Base-by-base conservation (phyloP, 257 asterid species). In the Paraleonurus japonicus region DNA sequence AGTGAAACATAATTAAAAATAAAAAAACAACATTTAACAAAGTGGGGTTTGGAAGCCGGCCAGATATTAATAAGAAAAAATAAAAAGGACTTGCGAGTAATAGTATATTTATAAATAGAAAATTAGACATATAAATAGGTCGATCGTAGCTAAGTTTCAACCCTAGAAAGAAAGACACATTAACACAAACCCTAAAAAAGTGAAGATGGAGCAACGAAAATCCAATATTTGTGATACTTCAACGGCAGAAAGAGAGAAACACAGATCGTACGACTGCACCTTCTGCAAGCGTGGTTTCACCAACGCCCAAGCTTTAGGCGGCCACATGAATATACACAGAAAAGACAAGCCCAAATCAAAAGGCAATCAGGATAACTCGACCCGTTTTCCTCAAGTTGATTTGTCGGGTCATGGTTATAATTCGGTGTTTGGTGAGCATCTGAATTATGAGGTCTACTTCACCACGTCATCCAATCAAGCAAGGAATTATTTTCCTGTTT, bases 301-400 rank as follows among this genome's bases (percentile, higher is more conserved):
- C 0, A 90, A 87, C 68, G 96, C 92, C 7, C 95, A 90, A 26
- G 95, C 95, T 6, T 76, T 89, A 37, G 96, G 96, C 6, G 96
- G 96, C 2, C 96, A 89, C 61, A 87, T 89, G 96, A 89, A 90
- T 39, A 87, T 90, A 58, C 95, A 90, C 51, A 79, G 96, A 72
- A 87, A 84, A 78, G 95, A 87, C 5, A 87, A 81, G 65, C 71
- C 87, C 39, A 87, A 82, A 23, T 81, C 73, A 20, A 77, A 85
- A 33, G 80, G 73, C 32, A 82, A 28, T 4, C 19, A 26, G 3
- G 73, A 20, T 20, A 33, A 2, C 33, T 37, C 3, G 16, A 67
- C 35, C 41, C 78, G 39, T 43, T 65, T 23, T 32, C 64, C 80
- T 51, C 76, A 60, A n/a, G 54, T 58, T 28, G 50, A 12, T 3